Evolutionary conservation across 441 rosid species (phyloP).

Genomic region (Capsella rubella): DNA sequence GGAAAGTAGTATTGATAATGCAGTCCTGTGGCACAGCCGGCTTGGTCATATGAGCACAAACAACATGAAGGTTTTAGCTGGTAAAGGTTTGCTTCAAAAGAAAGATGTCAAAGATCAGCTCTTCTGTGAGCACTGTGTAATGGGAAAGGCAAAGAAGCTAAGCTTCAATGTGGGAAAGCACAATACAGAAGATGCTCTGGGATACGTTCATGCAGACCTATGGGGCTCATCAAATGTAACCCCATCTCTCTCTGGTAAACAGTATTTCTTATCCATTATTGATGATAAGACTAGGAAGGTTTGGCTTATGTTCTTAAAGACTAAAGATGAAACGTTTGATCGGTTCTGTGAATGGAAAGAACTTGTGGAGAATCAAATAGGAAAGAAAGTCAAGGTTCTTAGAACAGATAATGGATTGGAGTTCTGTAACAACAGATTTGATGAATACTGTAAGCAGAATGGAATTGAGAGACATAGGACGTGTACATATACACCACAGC

Average conservation of each 20-base stretch:
- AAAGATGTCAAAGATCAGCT: neutral
- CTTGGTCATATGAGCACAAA: neutral
- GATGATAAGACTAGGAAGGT: neutral
- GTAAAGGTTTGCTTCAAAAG: neutral
- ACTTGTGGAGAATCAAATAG: too few relatives aligned
- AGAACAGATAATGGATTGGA: neutral
- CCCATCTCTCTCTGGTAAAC: neutral
- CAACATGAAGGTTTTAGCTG: neutral
- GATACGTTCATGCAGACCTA: too few relatives aligned
- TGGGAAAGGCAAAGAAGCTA: too few relatives aligned
- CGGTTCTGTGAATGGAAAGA: too few relatives aligned
- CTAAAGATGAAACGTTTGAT: neutral
- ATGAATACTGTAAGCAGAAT: too few relatives aligned
- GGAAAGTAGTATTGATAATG: too few relatives aligned
- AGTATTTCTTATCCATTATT: neutral
- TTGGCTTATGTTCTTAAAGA: neutral
- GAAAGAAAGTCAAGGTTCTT: too few relatives aligned
- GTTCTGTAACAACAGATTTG: neutral
- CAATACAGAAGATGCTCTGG: too few relatives aligned
- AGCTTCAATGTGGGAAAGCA: neutral
- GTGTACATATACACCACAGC: too few relatives aligned
- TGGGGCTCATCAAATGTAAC: neutral
- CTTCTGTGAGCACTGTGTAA: too few relatives aligned
- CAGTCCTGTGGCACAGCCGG: neutral
- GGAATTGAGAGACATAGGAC: too few relatives aligned